Conservation (phyloP, 2,329 filamentous ascomycete species). For the Aulographum hederae region DNA sequence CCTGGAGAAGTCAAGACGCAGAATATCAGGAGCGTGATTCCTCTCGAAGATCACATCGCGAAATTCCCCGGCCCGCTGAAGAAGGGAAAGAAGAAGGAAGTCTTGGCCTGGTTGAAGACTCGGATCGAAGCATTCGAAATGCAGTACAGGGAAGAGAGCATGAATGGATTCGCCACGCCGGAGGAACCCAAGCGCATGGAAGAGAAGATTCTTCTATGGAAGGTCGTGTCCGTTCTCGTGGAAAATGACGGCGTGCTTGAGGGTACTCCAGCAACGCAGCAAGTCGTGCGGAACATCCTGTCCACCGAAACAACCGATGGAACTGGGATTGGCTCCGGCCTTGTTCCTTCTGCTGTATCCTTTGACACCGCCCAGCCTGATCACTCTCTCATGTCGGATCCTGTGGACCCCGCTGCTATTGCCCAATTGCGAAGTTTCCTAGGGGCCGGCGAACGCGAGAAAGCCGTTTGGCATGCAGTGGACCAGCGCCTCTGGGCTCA, state of each 20-base stretch:
- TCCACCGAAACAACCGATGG: conserved; percentile 36
- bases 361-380: neutral
- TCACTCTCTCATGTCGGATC: conserved; percentile 25
- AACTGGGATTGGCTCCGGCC: neutral
- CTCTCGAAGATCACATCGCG: conserved; percentile 52
- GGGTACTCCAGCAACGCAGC: conserved; percentile 50
- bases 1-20: conserved; percentile 69
- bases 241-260: conserved; percentile 76
- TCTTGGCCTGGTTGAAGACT: conserved; percentile 57
- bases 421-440: conserved; percentile 57
- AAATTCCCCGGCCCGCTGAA: conserved; percentile 84
- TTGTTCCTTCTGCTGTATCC: neutral
- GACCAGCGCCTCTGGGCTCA: conserved; percentile 94
- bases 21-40: conserved; percentile 54
- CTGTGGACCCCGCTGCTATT: conserved; percentile 49
- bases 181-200: conserved; percentile 40
- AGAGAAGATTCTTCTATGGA: conserved; percentile 76
- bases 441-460: conserved; percentile 66
- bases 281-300: conserved; percentile 57
- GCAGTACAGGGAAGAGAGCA: conserved; percentile 34
- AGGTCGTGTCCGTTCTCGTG: conserved; percentile 61
- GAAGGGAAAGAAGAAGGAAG: conserved; percentile 93
- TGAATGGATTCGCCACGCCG: conserved; percentile 11
- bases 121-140: conserved; percentile 52
- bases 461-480: conserved; percentile 82